Conservation (phyloP, 768 basidiomycete species). For the Suillus lakei region DNA sequence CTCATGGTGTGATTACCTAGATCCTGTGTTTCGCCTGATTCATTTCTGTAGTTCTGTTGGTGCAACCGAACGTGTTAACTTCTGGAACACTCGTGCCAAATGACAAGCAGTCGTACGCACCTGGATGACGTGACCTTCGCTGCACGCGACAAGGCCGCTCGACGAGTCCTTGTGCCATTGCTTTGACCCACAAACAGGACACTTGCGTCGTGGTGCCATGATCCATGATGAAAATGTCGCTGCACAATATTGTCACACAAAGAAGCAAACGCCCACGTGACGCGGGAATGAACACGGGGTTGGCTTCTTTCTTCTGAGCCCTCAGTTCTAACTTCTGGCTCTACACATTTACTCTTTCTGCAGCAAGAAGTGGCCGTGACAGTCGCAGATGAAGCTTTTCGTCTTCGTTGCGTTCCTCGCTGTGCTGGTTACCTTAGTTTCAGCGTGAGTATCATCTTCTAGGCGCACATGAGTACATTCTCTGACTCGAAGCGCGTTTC, state of each 20-base stretch:
- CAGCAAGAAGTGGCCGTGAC: neutral
- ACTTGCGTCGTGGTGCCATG: conserved; percentile 70
- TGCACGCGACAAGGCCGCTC: conserved; percentile 83
- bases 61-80: neutral
- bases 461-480: neutral
- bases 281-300: neutral
- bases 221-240: neutral
- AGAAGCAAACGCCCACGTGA: conserved; percentile 3
- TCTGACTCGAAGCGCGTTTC: neutral
- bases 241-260: too few relatives aligned
- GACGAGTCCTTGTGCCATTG: conserved; percentile 88
- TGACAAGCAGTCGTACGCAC: conserved; percentile 43
- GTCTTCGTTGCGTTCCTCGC: conserved; percentile 54
- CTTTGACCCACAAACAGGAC: conserved; percentile 80
- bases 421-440: conserved; percentile 53
- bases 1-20: conserved; percentile 63
- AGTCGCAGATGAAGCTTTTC: conserved; percentile 52
- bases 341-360: neutral
- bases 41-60: conserved; percentile 78
- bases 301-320: too few relatives aligned
- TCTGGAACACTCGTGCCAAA: neutral
- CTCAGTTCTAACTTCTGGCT: neutral
- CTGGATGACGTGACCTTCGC: conserved; percentile 91
- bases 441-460: conserved; percentile 55
- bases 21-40: conserved; percentile 73